Base-by-base conservation (phyloP, 2,329 filamentous ascomycete species). In the Davidsoniella australis region DNA sequence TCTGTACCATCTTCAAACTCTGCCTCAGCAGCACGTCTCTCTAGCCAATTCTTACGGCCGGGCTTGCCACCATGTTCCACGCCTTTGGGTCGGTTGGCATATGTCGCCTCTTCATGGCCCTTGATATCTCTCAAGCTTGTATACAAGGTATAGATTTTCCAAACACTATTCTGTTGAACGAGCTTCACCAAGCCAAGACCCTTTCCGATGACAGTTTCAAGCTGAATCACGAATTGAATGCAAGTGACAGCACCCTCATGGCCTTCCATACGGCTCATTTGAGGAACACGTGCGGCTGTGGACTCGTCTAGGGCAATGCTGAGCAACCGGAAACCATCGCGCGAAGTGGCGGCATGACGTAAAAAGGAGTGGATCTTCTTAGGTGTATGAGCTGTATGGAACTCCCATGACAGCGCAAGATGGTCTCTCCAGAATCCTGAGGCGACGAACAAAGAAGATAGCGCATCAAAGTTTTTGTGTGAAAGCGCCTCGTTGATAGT, bases 91-190 rank as follows among this genome's bases (percentile, higher is more conserved):
- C 80, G 66, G 3, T 65, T 66, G 1, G 56, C 57, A 1, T 68
- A 65, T 1, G 67, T 58, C 0, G 56, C 54, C 58, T 82, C 75
- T 52, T 77, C 71, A 46, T 69, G 62, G 0, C 70, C 73, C 3
- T 65, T 71, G 4, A 85, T 54, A 37, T 72, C 68, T 1, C 67
- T 58, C 4, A 85, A 62, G 0, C 68, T 65, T 0, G 80, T 83
- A 57, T 76, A 82, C 0, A 84, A 56, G 1, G 76, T 78, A 54
- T 75, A 80, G 0, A 76, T 71, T 58, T 76, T 79, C 78, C 77
- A 83, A 2, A 51, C 36, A 0, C 60, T 63, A 5, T 41, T 20
- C 44, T 66, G 62, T 37, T 67, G 59, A 0, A 68, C 64, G 0
- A 83, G 59, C 3, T 75, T 65, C 0, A 73, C 65, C 1, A 82